These are phyloP conservation scores for Stephania yunnanensis DNA, from an alignment of 164 flowering plant species.

Conservation along the genomic window DNA sequence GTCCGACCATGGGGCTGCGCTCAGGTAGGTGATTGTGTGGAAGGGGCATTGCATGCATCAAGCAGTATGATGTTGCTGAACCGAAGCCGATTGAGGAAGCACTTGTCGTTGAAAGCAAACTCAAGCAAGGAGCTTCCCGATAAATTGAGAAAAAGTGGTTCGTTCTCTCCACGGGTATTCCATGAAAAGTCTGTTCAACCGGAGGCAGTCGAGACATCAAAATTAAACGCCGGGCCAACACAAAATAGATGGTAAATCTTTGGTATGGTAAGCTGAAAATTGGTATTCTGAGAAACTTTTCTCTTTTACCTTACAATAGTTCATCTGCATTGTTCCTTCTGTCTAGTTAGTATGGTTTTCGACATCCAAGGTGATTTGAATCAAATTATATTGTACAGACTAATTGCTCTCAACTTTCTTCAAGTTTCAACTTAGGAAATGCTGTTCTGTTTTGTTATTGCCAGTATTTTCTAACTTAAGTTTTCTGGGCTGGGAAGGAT, in stretches of 20 bases:
- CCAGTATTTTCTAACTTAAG: background rate
- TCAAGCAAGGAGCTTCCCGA: slow-evolving; percentile 54
- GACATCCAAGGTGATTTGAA: background rate
- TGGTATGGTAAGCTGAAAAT: background rate
- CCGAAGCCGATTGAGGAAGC: slow-evolving; percentile 54
- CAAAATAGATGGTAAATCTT: slow-evolving; percentile 29
- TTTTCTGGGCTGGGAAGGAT: background rate
- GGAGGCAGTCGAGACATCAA: slow-evolving; percentile 39
- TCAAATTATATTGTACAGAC: slow-evolving; percentile 9
- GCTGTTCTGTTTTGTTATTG: background rate
- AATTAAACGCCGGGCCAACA: slow-evolving; percentile 27
- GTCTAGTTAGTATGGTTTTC: background rate
- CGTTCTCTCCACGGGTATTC: slow-evolving; percentile 33
- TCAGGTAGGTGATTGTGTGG: slow-evolving; percentile 78
- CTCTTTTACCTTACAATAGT: background rate
- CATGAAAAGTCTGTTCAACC: slow-evolving; percentile 39
- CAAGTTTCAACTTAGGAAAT: background rate
- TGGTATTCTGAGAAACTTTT: background rate
- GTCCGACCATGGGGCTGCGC: slow-evolving; percentile 69
- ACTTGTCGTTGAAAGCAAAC: slow-evolving; percentile 50
- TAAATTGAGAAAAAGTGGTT: slow-evolving; percentile 42
- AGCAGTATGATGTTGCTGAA: slow-evolving; percentile 51
- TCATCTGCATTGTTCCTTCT: background rate
- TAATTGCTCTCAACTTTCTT: background rate
- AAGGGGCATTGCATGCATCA: slow-evolving; percentile 66